Conservation (phyloP, 495 filamentous ascomycete species). For the Jackrogersella minutella region DNA sequence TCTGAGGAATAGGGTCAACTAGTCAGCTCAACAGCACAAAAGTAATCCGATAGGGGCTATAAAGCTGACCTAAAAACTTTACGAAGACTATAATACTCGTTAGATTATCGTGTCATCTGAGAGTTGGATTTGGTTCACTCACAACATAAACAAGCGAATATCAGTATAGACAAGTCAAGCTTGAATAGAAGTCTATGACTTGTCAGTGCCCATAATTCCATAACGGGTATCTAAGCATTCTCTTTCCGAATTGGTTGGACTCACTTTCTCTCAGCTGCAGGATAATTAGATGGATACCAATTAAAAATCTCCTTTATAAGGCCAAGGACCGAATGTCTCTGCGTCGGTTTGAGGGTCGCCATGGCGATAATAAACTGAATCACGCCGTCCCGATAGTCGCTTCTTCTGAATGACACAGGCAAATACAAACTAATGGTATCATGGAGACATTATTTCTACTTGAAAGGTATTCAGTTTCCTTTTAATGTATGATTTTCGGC, state of each 20-base stretch:
- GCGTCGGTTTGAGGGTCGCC: slow-evolving; percentile 26
- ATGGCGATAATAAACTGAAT: slow-evolving; percentile 3
- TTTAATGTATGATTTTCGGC: background rate
- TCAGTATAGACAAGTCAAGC: slow-evolving; percentile 49
- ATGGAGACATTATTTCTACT: background rate
- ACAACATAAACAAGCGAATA: slow-evolving; percentile 50
- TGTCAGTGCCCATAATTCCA: slow-evolving; percentile 44
- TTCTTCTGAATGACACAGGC: background rate
- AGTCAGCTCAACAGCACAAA: background rate
- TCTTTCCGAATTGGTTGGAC: slow-evolving; percentile 26
- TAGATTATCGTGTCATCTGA: slow-evolving; percentile 15
- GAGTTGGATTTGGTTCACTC: background rate
- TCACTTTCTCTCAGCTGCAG: slow-evolving; percentile 53
- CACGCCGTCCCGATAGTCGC: background rate
- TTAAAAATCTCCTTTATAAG: slow-evolving; percentile 58
- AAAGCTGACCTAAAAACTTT: slow-evolving; percentile 38
- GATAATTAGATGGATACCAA: slow-evolving; percentile 57
- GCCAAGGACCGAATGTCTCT: slow-evolving; percentile 35
- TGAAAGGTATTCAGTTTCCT: background rate
- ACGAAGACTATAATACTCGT: slow-evolving; percentile 50
- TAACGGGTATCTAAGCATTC: slow-evolving; percentile 12
- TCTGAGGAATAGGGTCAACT: slow-evolving; percentile 27
- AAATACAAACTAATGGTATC: background rate
- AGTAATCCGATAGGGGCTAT: background rate
- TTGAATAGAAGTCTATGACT: slow-evolving; percentile 40